phyloP scores from a whole-genome alignment of 2,329 filamentous ascomycete genomes.

The Xylaria sp. region DNA sequence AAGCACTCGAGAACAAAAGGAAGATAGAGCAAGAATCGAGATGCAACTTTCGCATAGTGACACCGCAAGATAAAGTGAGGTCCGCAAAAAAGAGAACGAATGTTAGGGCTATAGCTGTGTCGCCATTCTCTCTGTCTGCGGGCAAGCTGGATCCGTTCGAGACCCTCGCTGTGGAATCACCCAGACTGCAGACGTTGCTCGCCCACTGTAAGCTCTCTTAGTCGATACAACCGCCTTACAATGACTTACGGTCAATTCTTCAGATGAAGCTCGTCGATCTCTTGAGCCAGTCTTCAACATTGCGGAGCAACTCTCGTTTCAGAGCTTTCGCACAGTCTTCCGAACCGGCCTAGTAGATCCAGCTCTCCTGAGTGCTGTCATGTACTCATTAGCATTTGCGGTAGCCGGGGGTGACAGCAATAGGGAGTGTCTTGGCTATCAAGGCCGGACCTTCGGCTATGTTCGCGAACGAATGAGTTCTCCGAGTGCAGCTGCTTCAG shows the following conservation, averaged over 20 bases:
- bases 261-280: constrained; percentile 40
- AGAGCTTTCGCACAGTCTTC: constrained; percentile 53
- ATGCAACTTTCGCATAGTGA: constrained; percentile 44
- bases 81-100: not conserved
- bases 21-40: constrained; percentile 44
- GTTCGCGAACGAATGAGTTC: constrained; percentile 52
- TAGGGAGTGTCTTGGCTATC: constrained; percentile 52
- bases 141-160: constrained; percentile 40
- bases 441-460: constrained; percentile 47
- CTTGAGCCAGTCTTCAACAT: constrained; percentile 54
- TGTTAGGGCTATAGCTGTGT: not conserved
- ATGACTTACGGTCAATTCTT: constrained; percentile 36
- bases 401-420: constrained; percentile 44
- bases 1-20: constrained; percentile 47
- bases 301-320: constrained; percentile 52
- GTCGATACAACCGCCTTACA: not conserved
- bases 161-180: constrained; percentile 41
- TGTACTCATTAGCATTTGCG: constrained; percentile 54
- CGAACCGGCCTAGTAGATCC: constrained; percentile 50
- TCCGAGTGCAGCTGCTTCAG: constrained; percentile 46
- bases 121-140: constrained; percentile 17
- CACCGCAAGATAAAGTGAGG: constrained; percentile 26
- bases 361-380: constrained; percentile 54
- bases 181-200: constrained; percentile 40
- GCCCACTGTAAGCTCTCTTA: constrained; percentile 38